phyloP scores from a whole-genome alignment of 345 rosid species.

The Bretschneidera sinensis region DNA sequence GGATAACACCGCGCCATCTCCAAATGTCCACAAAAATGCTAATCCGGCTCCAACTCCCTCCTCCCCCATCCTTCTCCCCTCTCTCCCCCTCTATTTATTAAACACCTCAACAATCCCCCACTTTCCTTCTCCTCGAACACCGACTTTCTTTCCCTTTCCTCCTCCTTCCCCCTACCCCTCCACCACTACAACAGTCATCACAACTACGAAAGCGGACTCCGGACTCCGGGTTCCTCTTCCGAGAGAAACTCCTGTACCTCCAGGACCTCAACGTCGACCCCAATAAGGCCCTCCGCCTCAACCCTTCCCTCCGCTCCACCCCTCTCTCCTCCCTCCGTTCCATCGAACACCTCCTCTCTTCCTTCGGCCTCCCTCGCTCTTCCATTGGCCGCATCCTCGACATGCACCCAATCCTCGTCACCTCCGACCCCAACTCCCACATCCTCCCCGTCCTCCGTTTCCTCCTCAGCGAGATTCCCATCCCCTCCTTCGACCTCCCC shows the following conservation, averaged over 20 bases:
- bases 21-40: too few species aligned
- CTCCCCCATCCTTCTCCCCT: too few species aligned
- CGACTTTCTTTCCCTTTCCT: not conserved
- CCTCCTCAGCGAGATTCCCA: slow-evolving; percentile 51
- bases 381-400: slow-evolving; percentile 74
- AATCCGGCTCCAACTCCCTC: too few species aligned
- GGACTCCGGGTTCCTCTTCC: slow-evolving; percentile 64
- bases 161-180: too few species aligned
- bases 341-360: slow-evolving; percentile 53
- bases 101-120: not conserved
- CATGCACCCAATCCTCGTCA: slow-evolving; percentile 69
- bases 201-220: too few species aligned
- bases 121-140: not conserved
- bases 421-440: slow-evolving; percentile 48
- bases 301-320: slow-evolving; percentile 71
- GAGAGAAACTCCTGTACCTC: slow-evolving; percentile 65
- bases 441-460: slow-evolving; percentile 57
- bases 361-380: slow-evolving; percentile 55
- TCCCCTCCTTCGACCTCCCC: slow-evolving; percentile 44
- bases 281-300: slow-evolving; percentile 57
- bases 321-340: slow-evolving; percentile 66
- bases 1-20: too few species aligned
- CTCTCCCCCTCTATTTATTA: not conserved
- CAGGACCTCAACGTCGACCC: slow-evolving; percentile 57
- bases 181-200: too few species aligned